phyloP scores from a whole-genome alignment of 2,329 filamentous ascomycete species.

The Pseudocercospora crystallina region DNA sequence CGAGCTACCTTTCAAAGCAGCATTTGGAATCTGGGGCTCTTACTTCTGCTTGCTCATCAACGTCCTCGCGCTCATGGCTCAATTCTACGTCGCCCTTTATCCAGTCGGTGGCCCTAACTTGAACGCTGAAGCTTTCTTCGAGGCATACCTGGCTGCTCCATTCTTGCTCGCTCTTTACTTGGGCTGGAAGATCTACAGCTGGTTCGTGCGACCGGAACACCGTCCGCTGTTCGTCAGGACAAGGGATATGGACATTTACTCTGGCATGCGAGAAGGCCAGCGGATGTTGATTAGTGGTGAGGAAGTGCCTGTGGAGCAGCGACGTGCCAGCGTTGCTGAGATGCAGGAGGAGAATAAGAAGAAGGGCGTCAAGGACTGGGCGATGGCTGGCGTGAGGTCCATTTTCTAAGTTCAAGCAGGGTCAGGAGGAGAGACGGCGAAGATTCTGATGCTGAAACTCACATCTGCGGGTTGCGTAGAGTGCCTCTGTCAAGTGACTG shows the following conservation, averaged over 20 bases:
- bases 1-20: slow-evolving; percentile 46
- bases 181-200: slow-evolving; percentile 32
- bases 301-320: slow-evolving; percentile 29
- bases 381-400: slow-evolving; percentile 1
- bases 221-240: slow-evolving; percentile 33
- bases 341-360: slow-evolving; percentile 33
- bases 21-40: slow-evolving; percentile 42
- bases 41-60: slow-evolving; percentile 43
- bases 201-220: slow-evolving; percentile 29
- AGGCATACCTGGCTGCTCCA: slow-evolving; percentile 32
- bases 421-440: too few species aligned
- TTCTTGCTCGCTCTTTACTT: slow-evolving; percentile 33
- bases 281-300: slow-evolving; percentile 27
- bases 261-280: slow-evolving; percentile 36
- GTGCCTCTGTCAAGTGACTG: too few species aligned
- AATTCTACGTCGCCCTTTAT: slow-evolving; percentile 42
- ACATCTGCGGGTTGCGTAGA: too few species aligned
- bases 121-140: slow-evolving; percentile 28
- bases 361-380: slow-evolving; percentile 15
- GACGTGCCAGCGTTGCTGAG: slow-evolving; percentile 35
- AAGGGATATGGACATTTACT: slow-evolving; percentile 39
- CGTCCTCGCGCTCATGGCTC: slow-evolving; percentile 40
- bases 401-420: slow-evolving; percentile 4
- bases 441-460: too few species aligned
- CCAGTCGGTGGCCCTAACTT: slow-evolving; percentile 21